Evolutionary conservation across 1,139 yeast genomes (phyloP).

Genomic region (Yamadazyma sp.): DNA sequence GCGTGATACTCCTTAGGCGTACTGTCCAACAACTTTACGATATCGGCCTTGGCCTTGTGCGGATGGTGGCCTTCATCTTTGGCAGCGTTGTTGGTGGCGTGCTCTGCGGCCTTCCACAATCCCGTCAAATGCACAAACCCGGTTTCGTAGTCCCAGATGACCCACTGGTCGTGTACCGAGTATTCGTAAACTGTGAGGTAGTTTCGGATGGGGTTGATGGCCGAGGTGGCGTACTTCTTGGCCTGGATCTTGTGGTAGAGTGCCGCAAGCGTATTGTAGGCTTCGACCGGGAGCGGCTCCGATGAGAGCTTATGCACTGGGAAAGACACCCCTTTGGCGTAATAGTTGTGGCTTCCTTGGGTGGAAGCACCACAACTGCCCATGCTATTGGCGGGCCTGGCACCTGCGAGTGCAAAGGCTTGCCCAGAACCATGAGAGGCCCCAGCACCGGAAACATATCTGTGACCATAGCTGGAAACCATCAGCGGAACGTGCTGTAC

Average conservation of each 20-base stretch:
- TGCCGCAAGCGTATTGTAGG: constrained; percentile 7
- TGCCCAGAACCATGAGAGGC: no score
- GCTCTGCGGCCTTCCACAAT: constrained; percentile 76
- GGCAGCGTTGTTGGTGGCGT: constrained; percentile 5
- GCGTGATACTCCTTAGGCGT: constrained; percentile 67
- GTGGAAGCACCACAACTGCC: no score
- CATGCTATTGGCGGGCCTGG: no score
- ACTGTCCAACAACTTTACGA: constrained; percentile 70
- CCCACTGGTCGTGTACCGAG: constrained; percentile 61
- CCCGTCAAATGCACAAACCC: constrained; percentile 93
- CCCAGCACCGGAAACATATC: no score
- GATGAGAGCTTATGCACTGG: constrained; percentile 14
- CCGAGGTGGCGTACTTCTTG: constrained; percentile 74
- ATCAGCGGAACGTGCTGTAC: no score
- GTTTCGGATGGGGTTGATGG: constrained; percentile 55
- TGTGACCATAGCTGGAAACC: no score
- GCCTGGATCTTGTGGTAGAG: constrained; percentile 43
- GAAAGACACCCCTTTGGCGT: constrained; percentile 9
- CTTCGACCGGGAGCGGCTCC: constrained; percentile 8
- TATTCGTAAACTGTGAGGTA: constrained; percentile 75
- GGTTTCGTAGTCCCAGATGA: constrained; percentile 86
- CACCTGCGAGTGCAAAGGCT: no score
- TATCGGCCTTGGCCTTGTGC: constrained; percentile 73
- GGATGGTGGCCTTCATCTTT: constrained; percentile 3
- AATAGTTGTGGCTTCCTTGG: no score